A percentile compares a stretch with the other conserved stretches of the same genome.
Conservation (phyloP, 2,329 filamentous ascomycete genomes). For the Chalaropsis ovoidea region DNA sequence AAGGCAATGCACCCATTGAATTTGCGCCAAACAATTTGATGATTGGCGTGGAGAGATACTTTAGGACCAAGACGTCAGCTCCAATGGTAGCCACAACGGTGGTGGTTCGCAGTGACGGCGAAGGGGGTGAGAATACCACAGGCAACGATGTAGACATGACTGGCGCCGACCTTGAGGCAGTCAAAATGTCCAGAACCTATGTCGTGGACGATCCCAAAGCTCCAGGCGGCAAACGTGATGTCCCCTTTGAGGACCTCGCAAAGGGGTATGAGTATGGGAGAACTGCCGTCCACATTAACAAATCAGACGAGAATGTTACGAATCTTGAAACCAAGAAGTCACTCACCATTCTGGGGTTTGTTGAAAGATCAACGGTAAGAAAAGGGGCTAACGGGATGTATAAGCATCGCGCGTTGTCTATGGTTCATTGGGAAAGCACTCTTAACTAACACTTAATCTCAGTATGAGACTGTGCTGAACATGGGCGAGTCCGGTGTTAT, state of each 20-base stretch:
- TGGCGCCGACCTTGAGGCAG: slow-evolving; percentile 47
- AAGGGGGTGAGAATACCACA: slow-evolving; percentile 30
- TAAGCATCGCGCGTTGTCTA: too few species aligned
- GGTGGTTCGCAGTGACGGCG: slow-evolving; percentile 44
- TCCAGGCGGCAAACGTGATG: slow-evolving; percentile 68
- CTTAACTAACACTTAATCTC: slow-evolving; percentile 2
- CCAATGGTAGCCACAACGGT: slow-evolving; percentile 70
- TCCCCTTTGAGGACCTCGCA: slow-evolving; percentile 73
- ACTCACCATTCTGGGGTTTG: slow-evolving; percentile 79
- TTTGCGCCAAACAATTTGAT: slow-evolving; percentile 48
- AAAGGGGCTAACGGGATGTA: background rate
- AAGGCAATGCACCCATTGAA: slow-evolving; percentile 32
- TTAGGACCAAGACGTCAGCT: slow-evolving; percentile 67
- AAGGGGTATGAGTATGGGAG: slow-evolving; percentile 91
- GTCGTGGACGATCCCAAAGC: slow-evolving; percentile 64
- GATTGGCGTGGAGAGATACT: slow-evolving; percentile 85
- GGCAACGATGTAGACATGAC: slow-evolving; percentile 42
- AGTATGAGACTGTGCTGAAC: slow-evolving; percentile 76
- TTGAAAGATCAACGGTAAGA: slow-evolving; percentile 57
- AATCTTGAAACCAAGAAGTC: slow-evolving; percentile 66
- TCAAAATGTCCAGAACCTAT: slow-evolving; percentile 72
- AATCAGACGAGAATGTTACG: slow-evolving; percentile 80
- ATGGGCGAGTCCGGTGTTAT: slow-evolving; percentile 74
- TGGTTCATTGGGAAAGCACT: background rate
- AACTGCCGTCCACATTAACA: slow-evolving; percentile 79